Percentiles rank a stretch among this genome's conserved stretches.
These are phyloP conservation scores for Cyamopsis tetragonoloba DNA, from an alignment of 306 rosid species.

Conservation along the genomic window DNA sequence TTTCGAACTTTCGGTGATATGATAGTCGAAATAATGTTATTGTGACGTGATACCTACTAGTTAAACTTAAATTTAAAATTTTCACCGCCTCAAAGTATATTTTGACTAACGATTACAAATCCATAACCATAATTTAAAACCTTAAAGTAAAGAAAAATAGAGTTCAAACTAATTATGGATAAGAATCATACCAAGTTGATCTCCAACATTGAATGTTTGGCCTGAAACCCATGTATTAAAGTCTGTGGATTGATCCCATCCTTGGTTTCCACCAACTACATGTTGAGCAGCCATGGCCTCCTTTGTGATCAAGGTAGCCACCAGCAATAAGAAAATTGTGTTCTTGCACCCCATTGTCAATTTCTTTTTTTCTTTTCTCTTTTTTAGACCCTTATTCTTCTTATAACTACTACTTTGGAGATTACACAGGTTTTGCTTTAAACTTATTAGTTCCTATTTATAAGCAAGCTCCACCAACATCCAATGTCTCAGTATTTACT, in stretches of 20 bases:
- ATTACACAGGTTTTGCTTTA: neutral
- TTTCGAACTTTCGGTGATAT: no score
- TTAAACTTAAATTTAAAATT: no score
- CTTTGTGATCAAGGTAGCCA: constrained; percentile 38
- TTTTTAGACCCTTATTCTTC: neutral
- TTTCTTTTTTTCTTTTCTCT: neutral
- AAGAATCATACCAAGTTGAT: constrained; percentile 67
- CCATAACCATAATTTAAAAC: neutral
- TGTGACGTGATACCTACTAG: no score
- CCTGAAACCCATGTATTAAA: constrained; percentile 65
- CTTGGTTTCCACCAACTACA: constrained; percentile 86
- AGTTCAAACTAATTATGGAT: neutral
- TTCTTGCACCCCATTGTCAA: constrained; percentile 60
- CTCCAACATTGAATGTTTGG: constrained; percentile 75
- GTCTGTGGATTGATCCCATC: constrained; percentile 81
- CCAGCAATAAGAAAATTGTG: constrained; percentile 40
- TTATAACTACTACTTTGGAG: constrained; percentile 9
- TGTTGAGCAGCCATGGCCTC: constrained; percentile 48
- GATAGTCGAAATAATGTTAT: no score
- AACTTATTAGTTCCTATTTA: constrained; percentile 29
- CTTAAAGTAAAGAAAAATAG: neutral
- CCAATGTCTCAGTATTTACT: neutral
- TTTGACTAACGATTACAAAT: no score
- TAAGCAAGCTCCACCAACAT: constrained; percentile 8
- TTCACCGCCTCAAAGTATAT: no score